Evolutionary conservation across 1,139 yeast genomes (phyloP).

Genomic region (Candida neerlandica): DNA sequence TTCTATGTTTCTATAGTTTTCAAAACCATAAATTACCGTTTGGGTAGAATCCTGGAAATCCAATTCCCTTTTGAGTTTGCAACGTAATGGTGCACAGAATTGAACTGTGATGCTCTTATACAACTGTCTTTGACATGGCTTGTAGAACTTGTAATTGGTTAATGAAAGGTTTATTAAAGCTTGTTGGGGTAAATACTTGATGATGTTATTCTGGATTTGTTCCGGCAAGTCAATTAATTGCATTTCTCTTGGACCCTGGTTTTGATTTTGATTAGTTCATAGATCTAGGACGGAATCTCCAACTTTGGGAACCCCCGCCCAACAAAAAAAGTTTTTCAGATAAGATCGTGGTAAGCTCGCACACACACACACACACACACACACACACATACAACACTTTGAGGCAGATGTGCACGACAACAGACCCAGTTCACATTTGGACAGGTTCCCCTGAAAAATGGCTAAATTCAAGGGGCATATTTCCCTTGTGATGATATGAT

Average conservation of each 20-base stretch:
- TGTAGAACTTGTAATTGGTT: constrained; percentile 40
- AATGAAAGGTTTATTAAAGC: constrained; percentile 36
- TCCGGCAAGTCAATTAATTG: neutral
- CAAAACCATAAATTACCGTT: constrained; percentile 30
- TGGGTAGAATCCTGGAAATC: constrained; percentile 29
- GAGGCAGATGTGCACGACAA: neutral
- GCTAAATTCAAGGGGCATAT: neutral
- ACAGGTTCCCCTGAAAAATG: neutral
- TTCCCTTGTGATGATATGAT: neutral
- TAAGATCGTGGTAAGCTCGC: no score
- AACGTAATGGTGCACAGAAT: constrained; percentile 24
- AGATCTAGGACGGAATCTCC: neutral
- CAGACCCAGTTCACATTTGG: neutral
- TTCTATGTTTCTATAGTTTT: constrained; percentile 8
- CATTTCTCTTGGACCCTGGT: neutral
- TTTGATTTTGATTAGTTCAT: neutral
- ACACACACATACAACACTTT: neutral
- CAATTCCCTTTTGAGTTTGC: constrained; percentile 16
- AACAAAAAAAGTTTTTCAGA: neutral
- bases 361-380: no score
- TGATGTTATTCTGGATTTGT: constrained; percentile 15
- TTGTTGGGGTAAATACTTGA: constrained; percentile 36
- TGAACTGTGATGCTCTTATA: constrained; percentile 33
- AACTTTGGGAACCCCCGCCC: neutral
- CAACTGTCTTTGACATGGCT: constrained; percentile 34